Percentiles rank a stretch among this genome's conserved stretches.
Conservation (phyloP, 208 protist genomes). For the Trypanosoma mega region DNA sequence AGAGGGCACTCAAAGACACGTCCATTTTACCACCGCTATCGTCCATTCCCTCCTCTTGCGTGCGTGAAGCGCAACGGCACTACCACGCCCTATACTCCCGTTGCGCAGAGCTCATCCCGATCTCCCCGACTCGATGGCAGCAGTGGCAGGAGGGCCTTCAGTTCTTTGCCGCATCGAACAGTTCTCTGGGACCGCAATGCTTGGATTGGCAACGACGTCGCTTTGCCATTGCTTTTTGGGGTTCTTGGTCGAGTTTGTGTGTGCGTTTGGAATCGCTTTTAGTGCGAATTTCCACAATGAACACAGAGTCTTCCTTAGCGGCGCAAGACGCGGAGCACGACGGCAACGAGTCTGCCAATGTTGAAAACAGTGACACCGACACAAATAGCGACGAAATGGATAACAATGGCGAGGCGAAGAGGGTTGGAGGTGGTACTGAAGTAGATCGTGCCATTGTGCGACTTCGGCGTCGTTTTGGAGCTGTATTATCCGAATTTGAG, state of each 20-base stretch:
- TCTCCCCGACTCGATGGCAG: conserved; percentile 31
- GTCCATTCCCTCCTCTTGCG: conserved; percentile 4
- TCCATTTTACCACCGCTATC: conserved; percentile 16
- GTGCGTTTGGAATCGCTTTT: conserved; percentile 21
- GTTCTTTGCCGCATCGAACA: conserved; percentile 11
- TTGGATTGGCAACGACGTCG: conserved; percentile 5
- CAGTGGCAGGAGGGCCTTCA: conserved; percentile 34
- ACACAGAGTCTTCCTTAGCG: neutral
- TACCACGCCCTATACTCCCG: conserved; percentile 39
- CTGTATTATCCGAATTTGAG: conserved; percentile 45
- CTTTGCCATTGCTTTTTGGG: conserved; percentile 28
- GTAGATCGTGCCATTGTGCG: conserved; percentile 14
- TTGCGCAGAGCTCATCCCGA: conserved; percentile 26
- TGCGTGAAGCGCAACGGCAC: conserved; percentile 28
- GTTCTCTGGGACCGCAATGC: neutral
- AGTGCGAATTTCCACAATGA: neutral
- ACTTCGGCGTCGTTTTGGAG: conserved; percentile 17
- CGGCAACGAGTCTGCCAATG: neutral
- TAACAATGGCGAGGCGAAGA: too few relatives aligned
- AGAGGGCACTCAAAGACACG: conserved; percentile 8
- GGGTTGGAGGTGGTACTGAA: neutral
- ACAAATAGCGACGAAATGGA: neutral
- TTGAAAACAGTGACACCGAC: neutral
- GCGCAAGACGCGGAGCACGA: neutral
- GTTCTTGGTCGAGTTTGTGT: conserved; percentile 19